Base-by-base conservation (phyloP, 2,329 filamentous ascomycete genomes). In the Diaporthe vaccinii region DNA sequence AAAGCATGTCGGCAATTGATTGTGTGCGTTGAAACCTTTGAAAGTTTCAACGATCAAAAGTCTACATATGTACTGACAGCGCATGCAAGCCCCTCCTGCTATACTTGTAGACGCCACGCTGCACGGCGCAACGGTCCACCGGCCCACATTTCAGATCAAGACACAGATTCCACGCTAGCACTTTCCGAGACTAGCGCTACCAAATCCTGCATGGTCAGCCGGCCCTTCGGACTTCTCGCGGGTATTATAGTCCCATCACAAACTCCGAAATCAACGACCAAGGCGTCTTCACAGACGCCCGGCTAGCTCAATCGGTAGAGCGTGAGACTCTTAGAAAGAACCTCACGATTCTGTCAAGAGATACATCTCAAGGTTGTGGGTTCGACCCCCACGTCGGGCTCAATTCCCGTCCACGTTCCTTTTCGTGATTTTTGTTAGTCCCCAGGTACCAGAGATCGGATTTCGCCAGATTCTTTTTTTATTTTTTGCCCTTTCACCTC, bases 271-370 rank as follows among this genome's bases (percentile, higher is more conserved):
- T 2, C 67, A 76, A 72, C 75, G 61, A 76, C 20, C 31, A 59
- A 65, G 34, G 73, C 72, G 72, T 67, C 75, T 72, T 72, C 1
- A 36, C 34, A 46, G 72, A 34, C 75, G 87, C 87, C 87, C 85
- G 87, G 88, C 87, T 91, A 91, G 89, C 89, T 91, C 89, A 91
- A 91, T 91, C 89, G 89, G 89, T 92, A 92, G 91, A 93, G 90
- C 91, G 90, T 92, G 88, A 91, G 91, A 92, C 91, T 92, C 91
- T 90, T 89, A 90, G 12, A 5, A 28, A 14, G 49, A 58, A 28
- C 34, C 46, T 75, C 71, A 57, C 70, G 74, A 62, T 73, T 75
- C 69, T 75, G 53, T 70, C 17, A 70, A 62, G 31, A 58, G 25
- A 55, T 20, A 31, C 10, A 75, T 75, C 70, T 73, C 69, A 75